phyloP scores from a whole-genome alignment of 257 asterid species.

The Hygrophila difformis region DNA sequence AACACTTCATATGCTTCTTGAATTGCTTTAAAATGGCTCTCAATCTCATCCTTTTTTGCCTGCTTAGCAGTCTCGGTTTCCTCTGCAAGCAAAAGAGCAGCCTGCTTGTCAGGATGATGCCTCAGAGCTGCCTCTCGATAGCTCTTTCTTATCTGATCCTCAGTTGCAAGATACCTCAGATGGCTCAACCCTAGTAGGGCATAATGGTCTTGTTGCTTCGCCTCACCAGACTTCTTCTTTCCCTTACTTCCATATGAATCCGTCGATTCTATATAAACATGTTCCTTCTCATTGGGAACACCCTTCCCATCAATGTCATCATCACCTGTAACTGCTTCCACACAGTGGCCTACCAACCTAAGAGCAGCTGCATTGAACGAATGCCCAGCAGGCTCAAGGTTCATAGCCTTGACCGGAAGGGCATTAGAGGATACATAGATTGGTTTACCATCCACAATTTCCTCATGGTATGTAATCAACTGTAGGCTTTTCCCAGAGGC shows the following conservation, averaged over 20 bases:
- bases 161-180: slow-evolving; percentile 92
- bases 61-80: slow-evolving; percentile 80
- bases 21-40: slow-evolving; percentile 79
- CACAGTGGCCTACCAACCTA: slow-evolving; percentile 49
- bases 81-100: slow-evolving; percentile 73
- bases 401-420: slow-evolving; percentile 55
- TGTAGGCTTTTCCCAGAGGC: slow-evolving; percentile 33
- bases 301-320: slow-evolving; percentile 33
- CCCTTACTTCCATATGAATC: slow-evolving; percentile 82
- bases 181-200: slow-evolving; percentile 84
- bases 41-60: slow-evolving; percentile 88
- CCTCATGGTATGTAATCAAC: slow-evolving; percentile 53
- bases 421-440: slow-evolving; percentile 53
- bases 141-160: slow-evolving; percentile 86
- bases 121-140: slow-evolving; percentile 85
- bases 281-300: slow-evolving; percentile 44
- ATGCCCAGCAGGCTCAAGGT: slow-evolving; percentile 86
- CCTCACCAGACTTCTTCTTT: slow-evolving; percentile 74
- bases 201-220: slow-evolving; percentile 85
- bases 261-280: slow-evolving; percentile 41
- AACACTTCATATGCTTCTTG: slow-evolving; percentile 92
- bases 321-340: slow-evolving; percentile 30
- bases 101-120: slow-evolving; percentile 98
- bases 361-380: slow-evolving; percentile 80
- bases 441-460: slow-evolving; percentile 63